Conservation (phyloP, 805 yeast species). For the Cyberlindnera americana region DNA sequence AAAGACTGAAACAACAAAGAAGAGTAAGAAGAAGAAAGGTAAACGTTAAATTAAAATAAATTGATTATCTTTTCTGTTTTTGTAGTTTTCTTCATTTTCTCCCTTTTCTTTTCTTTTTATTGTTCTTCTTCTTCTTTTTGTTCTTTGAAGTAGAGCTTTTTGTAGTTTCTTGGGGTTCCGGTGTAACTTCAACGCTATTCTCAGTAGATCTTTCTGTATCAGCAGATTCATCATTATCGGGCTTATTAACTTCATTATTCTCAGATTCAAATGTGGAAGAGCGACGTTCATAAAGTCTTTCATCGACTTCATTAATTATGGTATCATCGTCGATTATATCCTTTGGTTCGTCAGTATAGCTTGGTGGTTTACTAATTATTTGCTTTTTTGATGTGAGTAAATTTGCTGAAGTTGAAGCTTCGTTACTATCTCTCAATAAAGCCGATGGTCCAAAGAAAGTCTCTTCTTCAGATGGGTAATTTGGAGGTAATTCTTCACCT, state of each 20-base stretch:
- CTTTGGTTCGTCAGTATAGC: constrained; percentile 27
- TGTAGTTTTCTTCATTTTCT: too few species aligned
- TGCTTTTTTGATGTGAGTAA: constrained; percentile 3
- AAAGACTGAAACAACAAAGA: constrained; percentile 12
- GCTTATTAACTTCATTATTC: constrained; percentile 25
- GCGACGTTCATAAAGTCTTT: constrained; percentile 30
- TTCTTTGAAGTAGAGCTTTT: background rate
- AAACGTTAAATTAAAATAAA: constrained; percentile 15
- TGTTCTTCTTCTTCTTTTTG: constrained; percentile 15
- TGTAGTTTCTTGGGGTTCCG: constrained; percentile 4
- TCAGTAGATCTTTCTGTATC: constrained; percentile 5
- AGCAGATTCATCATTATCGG: background rate
- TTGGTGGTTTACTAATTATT: constrained; percentile 23
- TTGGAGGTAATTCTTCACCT: constrained; percentile 73
- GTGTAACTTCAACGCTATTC: constrained; percentile 5
- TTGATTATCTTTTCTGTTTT: too few species aligned
- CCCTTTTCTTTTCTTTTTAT: constrained; percentile 14
- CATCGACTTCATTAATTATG: constrained; percentile 11
- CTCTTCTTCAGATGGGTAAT: constrained; percentile 59
- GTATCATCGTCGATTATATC: too few species aligned
- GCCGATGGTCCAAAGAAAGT: constrained; percentile 54
- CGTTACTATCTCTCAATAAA: constrained; percentile 6
- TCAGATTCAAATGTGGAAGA: constrained; percentile 33
- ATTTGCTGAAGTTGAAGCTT: constrained; percentile 1
- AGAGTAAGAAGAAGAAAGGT: constrained; percentile 27